A percentile compares a stretch with the other conserved stretches of the same genome.
phyloP scores from a whole-genome alignment of 2,329 filamentous ascomycete species.

The Calonectria hawksworthii region DNA sequence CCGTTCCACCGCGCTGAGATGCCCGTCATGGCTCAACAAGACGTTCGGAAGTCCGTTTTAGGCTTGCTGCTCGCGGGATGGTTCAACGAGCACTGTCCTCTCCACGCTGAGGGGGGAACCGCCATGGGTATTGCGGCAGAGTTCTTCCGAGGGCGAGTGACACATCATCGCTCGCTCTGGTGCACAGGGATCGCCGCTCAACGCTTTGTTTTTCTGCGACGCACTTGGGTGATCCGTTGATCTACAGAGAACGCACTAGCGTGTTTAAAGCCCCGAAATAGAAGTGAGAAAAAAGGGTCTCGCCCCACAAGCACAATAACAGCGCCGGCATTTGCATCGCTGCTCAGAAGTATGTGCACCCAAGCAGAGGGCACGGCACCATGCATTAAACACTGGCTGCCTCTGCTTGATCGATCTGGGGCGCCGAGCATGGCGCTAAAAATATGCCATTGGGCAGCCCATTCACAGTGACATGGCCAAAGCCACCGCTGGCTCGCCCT shows the following conservation, averaged over 20 bases:
- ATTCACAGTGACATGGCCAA: background rate
- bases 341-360: background rate
- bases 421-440: slow-evolving; percentile 4
- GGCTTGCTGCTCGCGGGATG: background rate
- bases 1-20: background rate
- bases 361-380: slow-evolving; percentile 6
- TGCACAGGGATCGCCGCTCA: background rate
- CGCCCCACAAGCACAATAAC: background rate
- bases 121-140: background rate
- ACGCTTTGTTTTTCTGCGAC: slow-evolving; percentile 5
- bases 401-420: slow-evolving; percentile 16
- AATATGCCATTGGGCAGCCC: slow-evolving; percentile 6
- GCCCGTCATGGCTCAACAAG: background rate
- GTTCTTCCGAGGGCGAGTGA: background rate
- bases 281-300: background rate
- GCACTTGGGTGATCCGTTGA: slow-evolving; percentile 5
- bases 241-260: slow-evolving; percentile 2
- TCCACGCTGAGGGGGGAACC: background rate
- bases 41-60: background rate
- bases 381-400: slow-evolving; percentile 14
- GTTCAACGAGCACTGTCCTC: background rate
- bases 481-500: background rate
- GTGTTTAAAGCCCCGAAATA: slow-evolving; percentile 6
- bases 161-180: background rate
- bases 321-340: background rate